Evolutionary conservation across 345 rosid species (phyloP), one percentile per base, ranked within the genome.

Genomic region (Sonneratia alba): DNA sequence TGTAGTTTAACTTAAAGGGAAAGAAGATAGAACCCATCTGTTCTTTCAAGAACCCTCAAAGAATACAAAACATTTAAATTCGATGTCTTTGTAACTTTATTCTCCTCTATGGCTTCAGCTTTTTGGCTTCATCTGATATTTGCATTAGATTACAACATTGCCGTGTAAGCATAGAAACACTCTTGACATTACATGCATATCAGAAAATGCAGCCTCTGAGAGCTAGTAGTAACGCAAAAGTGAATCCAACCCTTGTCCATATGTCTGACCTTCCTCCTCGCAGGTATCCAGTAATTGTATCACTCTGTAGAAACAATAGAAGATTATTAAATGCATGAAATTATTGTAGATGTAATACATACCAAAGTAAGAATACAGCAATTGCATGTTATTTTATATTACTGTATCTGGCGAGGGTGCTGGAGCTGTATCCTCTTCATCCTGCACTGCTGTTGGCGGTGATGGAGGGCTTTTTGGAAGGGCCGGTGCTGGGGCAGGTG

Each of bases 391-490:
- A 22, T n/a, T 68, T 42, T 43, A 4, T 38, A 12, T 43, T 68
- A 68, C 83, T 78, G 74, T 78, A 68, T 78, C 78, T 64, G 97
- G 97, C 5, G 94, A 82, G 80, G 96, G 96, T 73, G 96, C 96
- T 48, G 96, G 97, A 40, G 87, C 74, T 27, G 86, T 81, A 70
- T 86, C 93, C 66, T 85, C 87, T 15, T 85, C 65, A 32, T 79
- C 84, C 68, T 87, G 76, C 36, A 81, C 59, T 11, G 89, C 45
- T 11, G 89, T 74, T 57, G 97, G 93, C 68, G 96, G 82, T 19
- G 97, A 90, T 27, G 97, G 97, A 75, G 96, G 87, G 13, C 84
- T 87, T 24, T 82, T 79, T 19, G 36, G 74, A 70, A 91, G 92
- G 49, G 88, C 87, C 59, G 90, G 88, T 48, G 95, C 92, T 62